Base-by-base conservation (phyloP, 768 basidiomycete species). In the Leccinum imitatum region DNA sequence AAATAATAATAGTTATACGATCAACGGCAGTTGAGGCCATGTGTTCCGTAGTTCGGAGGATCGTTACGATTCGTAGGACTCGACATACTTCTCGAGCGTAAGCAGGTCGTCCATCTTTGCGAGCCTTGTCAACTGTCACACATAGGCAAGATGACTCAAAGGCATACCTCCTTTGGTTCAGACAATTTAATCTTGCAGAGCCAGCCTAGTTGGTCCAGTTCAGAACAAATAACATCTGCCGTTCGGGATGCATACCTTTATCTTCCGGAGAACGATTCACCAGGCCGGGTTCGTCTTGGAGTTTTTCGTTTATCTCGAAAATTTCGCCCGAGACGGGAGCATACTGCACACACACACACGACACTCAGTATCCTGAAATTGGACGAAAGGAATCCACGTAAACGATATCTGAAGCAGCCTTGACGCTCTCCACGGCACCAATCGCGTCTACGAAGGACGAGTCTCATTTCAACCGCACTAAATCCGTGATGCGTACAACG, bases 381-480 rank as follows among this genome's bases (percentile, higher is more conserved):
- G 58, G 10, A 39, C 14, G 44, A 59, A 52, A 30, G 10, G 59
- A 6, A 52, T 37, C 3, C 25, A 77, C 81, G 73, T 60, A 75
- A 52, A 91, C 92, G 70, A 98, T 95, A 71, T 98, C 95, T 2
- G 95, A 95, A 41, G 94, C 93, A 30, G 95, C 95, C 73, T 98
- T 98, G 58, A 97, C 95, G 62, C 94, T 96, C 75, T 97, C 95
- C 10, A 98, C 93, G 7, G 91, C 91, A 53, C 95, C 95, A 71
- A 96, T 90, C 63, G 86, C 76, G 50, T 90, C 95, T 95, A 61
- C 2, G 27, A 37, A 14, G 5, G 51, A 46, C 30, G 25, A 41
- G 27, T 15, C 15, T 33, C 13, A 44, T 51, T 39, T 59, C 54
- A 66, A 44, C 56, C 60, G 44, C 56, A 21, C 52, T 56, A 53